A percentile compares a stretch with the other conserved stretches of the same genome.
Evolutionary conservation across 768 basidiomycete genomes (phyloP).

Genomic region (Collybia sordida): DNA sequence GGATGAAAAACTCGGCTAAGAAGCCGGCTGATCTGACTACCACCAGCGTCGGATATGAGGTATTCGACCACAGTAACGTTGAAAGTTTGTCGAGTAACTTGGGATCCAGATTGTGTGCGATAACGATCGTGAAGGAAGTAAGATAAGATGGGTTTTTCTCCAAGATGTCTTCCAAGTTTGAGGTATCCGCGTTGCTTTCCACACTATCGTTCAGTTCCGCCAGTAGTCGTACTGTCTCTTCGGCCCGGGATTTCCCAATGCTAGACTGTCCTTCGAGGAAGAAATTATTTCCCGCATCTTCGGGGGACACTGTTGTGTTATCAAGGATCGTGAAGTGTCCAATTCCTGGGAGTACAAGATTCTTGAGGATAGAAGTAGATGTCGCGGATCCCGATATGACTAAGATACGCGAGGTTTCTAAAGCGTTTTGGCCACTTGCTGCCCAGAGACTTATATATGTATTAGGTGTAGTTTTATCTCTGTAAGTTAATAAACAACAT

Average conservation of each 20-base stretch:
- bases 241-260: conserved; percentile 77
- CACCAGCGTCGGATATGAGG: conserved; percentile 65
- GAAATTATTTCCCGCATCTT: conserved; percentile 95
- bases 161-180: conserved; percentile 59
- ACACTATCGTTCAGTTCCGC: conserved; percentile 89
- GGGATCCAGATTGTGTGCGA: conserved; percentile 78
- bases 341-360: conserved; percentile 93
- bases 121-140: conserved; percentile 71
- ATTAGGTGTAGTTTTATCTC: neutral
- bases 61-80: conserved; percentile 64
- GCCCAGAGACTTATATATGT: conserved; percentile 76
- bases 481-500: conserved; percentile 13
- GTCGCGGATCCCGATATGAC: conserved; percentile 82
- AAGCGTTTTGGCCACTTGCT: conserved; percentile 83
- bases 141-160: conserved; percentile 53
- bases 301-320: conserved; percentile 51
- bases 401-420: conserved; percentile 82
- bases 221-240: conserved; percentile 75
- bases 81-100: conserved; percentile 58
- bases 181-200: conserved; percentile 60
- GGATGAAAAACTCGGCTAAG: conserved; percentile 83
- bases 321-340: conserved; percentile 96
- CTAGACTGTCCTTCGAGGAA: conserved; percentile 80
- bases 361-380: conserved; percentile 89
- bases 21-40: conserved; percentile 87